These are phyloP conservation scores for Neoboletus magnificus DNA, from an alignment of 768 basidiomycete species.

Conservation along the genomic window DNA sequence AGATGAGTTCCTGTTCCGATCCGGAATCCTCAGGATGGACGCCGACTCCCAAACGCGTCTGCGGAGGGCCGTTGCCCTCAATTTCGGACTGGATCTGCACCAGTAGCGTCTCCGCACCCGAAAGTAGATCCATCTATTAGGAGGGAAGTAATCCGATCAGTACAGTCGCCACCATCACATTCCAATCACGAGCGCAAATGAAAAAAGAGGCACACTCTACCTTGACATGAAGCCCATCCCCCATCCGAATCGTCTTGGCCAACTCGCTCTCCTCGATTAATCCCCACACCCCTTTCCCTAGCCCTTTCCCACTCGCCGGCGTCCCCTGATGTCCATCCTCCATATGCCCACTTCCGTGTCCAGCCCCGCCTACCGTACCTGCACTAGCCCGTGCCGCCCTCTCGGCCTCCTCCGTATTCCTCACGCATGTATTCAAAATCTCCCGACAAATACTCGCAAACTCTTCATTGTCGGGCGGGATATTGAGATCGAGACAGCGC, in stretches of 20 bases:
- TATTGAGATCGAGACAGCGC: slow-evolving; percentile 90
- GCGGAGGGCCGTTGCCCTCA: not conserved
- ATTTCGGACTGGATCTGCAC: slow-evolving; percentile 33
- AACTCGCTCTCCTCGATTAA: slow-evolving; percentile 86
- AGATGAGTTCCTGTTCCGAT: slow-evolving; percentile 38
- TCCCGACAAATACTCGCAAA: slow-evolving; percentile 85
- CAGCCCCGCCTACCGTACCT: not conserved
- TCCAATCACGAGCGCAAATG: not conserved
- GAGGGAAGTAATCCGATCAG: not conserved
- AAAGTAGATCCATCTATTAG: slow-evolving; percentile 9
- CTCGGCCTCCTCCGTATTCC: slow-evolving; percentile 91
- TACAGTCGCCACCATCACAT: not conserved
- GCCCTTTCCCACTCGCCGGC: slow-evolving; percentile 46
- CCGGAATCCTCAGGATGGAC: not conserved
- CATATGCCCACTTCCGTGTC: not conserved
- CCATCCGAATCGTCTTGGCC: slow-evolving; percentile 62
- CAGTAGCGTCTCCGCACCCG: slow-evolving; percentile 42
- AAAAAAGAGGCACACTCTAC: slow-evolving; percentile 35
- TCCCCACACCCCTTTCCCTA: slow-evolving; percentile 72
- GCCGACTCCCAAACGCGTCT: not conserved
- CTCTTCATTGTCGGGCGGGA: slow-evolving; percentile 80
- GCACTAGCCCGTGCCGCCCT: slow-evolving; percentile 15
- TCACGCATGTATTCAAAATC: slow-evolving; percentile 84
- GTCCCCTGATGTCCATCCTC: slow-evolving; percentile 22
- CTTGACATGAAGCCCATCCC: slow-evolving; percentile 37